Base-by-base conservation (phyloP, 192 early-diverging fungal species). In the Backusella tarrabulga region DNA sequence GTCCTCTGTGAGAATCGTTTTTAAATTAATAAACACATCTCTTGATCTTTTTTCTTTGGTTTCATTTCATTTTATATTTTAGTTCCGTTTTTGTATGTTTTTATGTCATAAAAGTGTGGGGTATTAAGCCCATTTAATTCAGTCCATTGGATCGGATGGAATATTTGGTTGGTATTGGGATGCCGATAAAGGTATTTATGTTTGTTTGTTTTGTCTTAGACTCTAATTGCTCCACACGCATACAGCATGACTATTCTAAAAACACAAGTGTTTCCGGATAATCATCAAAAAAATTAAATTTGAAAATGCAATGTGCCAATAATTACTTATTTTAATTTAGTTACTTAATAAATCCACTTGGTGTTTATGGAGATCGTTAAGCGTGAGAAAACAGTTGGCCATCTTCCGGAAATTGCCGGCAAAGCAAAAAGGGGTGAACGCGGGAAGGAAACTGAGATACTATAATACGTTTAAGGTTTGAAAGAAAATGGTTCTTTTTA, bases 201-300 rank as follows among this genome's bases (percentile, higher is more conserved):
- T 63, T 63, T 63, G 56, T 63, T 63, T 63, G 26, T 63, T 63
- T 23, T 63, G 23, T 63, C 56, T 63, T 63, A 63, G 56, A 63
- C 56, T 26, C 56, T 63, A 63, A 63, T 63, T 63, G 26, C 42
- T 44, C 42, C 15, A 44, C 21, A 23, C 26, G 23, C 21, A 63
- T 29, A 63, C 56, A 63, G 11, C 56, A 63, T 63, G 56, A 63
- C 56, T 63, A 63, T 63, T 63, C 56, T 63, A 63, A 63, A 63
- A 63, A 63, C 56, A 63, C 56, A 63, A 63, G 21, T 63, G 56
- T 63, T 63, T 63, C 56, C 56, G 56, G 21, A 26, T 26, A 60
- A 60, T 12, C 23, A 29, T 19, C 9, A 60, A 26, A 3, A 21
- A 60, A 60, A 60, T 26, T 60, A 60, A 60, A 26, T 26, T 26